These are phyloP conservation scores for Picochlorum costavermella DNA, from an alignment of 139 green algal genomes.

Conservation along the genomic window DNA sequence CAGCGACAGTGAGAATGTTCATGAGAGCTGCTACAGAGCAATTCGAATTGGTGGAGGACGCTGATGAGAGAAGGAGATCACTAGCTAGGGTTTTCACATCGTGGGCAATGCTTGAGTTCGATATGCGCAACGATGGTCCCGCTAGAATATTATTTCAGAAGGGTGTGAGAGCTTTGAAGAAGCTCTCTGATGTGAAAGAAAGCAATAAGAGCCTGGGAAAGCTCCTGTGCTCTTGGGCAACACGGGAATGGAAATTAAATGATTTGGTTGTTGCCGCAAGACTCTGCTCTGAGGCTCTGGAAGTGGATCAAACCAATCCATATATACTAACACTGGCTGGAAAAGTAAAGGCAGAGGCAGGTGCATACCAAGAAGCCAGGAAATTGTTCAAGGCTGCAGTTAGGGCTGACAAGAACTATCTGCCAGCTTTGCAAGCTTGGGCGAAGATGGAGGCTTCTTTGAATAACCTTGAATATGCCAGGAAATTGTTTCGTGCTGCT, in stretches of 20 bases:
- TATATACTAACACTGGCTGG: constrained; percentile 26
- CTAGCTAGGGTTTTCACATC: constrained; percentile 15
- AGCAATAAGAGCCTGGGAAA: constrained; percentile 21
- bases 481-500: constrained; percentile 39
- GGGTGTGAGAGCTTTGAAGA: constrained; percentile 7
- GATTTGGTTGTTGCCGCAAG: constrained; percentile 8
- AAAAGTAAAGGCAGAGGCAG: constrained; percentile 14
- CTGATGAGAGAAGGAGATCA: constrained; percentile 21
- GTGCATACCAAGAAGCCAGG: constrained; percentile 18
- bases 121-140: constrained; percentile 27
- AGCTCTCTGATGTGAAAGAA: constrained; percentile 19
- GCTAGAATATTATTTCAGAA: constrained; percentile 44
- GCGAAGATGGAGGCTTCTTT: constrained; percentile 32
- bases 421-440: constrained; percentile 44
- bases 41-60: not conserved
- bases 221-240: constrained; percentile 43
- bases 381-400: constrained; percentile 20
- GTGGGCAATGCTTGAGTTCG: constrained; percentile 48
- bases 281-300: constrained; percentile 20
- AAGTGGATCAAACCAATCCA: constrained; percentile 37
- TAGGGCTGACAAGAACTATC: not conserved
- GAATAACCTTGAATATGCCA: constrained; percentile 31
- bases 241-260: constrained; percentile 26
- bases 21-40: constrained; percentile 36
- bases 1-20: constrained; percentile 26